Evolutionary conservation across 257 asterid genomes (phyloP).

Genomic region (Solanum neorickii): DNA sequence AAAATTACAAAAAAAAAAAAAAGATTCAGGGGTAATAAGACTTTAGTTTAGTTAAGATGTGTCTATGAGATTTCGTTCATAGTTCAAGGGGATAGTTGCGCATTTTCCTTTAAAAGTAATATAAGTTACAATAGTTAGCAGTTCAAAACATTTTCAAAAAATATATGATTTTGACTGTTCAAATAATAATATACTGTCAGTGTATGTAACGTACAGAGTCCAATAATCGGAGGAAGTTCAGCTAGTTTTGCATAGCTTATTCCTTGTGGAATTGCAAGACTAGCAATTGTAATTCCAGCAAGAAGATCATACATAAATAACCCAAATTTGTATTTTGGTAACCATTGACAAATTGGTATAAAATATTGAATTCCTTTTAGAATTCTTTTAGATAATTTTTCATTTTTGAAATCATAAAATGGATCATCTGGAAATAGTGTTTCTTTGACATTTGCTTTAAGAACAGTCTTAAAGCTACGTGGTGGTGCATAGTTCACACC

Average conservation of each 20-base stretch:
- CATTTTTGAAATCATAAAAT: constrained; percentile 29
- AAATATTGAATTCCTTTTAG: constrained; percentile 36
- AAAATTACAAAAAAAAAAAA: too few relatives aligned
- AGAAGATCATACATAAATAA: constrained; percentile 65
- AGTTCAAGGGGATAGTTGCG: rapidly evolving
- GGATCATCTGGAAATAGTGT: constrained; percentile 79
- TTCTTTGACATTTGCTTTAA: constrained; percentile 36
- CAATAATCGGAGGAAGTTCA: constrained; percentile 60
- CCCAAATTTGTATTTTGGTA: constrained; percentile 31
- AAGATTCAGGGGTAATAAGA: too few relatives aligned
- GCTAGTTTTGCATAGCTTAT: constrained; percentile 86
- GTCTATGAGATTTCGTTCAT: too few relatives aligned
- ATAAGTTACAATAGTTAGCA: background rate
- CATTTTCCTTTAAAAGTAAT: too few relatives aligned
- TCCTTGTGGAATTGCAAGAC: constrained; percentile 86
- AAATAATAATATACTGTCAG: background rate
- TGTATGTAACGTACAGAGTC: constrained; percentile 45
- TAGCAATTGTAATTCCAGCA: constrained; percentile 79
- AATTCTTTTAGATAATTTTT: constrained; percentile 6
- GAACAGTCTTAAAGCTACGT: constrained; percentile 25
- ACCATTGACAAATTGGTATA: constrained; percentile 52
- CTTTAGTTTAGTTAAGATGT: too few relatives aligned
- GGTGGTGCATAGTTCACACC: constrained; percentile 40
- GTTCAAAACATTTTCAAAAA: background rate
- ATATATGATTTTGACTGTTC: background rate